Evolutionary conservation across 345 rosid species (phyloP).

Genomic region (Linum tenue): DNA sequence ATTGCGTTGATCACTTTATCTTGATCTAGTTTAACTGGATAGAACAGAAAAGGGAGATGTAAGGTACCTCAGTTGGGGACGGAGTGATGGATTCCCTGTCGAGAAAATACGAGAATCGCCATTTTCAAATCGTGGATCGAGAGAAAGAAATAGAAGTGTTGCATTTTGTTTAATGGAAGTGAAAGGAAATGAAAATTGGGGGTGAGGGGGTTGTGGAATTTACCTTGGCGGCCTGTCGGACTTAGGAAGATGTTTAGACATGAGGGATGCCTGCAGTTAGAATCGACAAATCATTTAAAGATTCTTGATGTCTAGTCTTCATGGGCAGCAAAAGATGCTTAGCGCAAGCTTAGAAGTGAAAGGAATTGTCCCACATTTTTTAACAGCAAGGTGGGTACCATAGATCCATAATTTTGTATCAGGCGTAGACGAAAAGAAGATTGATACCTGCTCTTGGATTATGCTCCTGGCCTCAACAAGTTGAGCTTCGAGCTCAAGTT

Average conservation of each 20-base stretch:
- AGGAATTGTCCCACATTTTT: background rate
- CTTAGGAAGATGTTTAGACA: constrained; percentile 81
- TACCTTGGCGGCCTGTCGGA: constrained; percentile 39
- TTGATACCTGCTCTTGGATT: constrained; percentile 87
- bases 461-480: constrained; percentile 98
- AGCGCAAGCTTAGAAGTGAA: background rate
- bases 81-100: too few species aligned
- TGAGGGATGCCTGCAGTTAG: constrained; percentile 69
- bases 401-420: background rate
- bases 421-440: background rate
- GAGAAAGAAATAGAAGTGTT: too few species aligned
- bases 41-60: too few species aligned
- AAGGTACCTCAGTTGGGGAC: too few species aligned
- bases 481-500: constrained; percentile 99
- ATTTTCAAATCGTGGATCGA: too few species aligned
- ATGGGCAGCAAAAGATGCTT: background rate
- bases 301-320: background rate
- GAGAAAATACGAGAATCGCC: too few species aligned
- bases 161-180: too few species aligned
- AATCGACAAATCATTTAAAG: background rate
- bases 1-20: too few species aligned
- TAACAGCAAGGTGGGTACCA: background rate
- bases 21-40: too few species aligned
- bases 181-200: too few species aligned
- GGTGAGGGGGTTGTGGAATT: too few species aligned